Conservation (phyloP, 768 basidiomycete genomes). For the Tulasnella calospora region DNA sequence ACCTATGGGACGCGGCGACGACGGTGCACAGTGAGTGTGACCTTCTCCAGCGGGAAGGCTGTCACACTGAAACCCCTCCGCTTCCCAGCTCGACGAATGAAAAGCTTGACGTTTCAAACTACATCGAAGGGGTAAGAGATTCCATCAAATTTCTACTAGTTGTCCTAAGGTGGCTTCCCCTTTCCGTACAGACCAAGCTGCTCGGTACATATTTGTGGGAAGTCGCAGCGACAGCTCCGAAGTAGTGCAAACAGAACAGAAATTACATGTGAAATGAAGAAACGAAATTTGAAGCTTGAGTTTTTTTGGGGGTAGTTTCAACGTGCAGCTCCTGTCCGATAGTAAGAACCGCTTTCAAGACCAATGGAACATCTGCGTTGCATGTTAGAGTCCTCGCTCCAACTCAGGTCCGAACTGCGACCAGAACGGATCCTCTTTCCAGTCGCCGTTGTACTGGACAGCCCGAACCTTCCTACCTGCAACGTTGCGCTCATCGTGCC, state of each 20-base stretch:
- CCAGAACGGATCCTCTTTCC: conserved; percentile 17
- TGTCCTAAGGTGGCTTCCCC: neutral
- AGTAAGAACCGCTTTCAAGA: neutral
- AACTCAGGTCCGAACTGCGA: neutral
- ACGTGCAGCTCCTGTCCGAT: neutral
- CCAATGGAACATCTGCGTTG: neutral
- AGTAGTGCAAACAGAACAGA: neutral
- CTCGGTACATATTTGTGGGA: conserved; percentile 80
- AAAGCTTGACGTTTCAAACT: conserved; percentile 88
- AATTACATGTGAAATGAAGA: neutral
- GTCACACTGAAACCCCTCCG: neutral
- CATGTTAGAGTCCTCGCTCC: neutral
- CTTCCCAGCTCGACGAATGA: conserved; percentile 77
- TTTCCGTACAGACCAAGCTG: conserved; percentile 54
- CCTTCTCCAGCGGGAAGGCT: neutral
- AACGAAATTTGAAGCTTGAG: neutral
- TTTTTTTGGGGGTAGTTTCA: neutral
- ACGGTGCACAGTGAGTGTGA: conserved; percentile 77
- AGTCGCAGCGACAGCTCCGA: conserved; percentile 40
- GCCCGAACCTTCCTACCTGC: conserved; percentile 31
- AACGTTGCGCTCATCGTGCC: conserved; percentile 9
- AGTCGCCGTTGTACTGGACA: conserved; percentile 20
- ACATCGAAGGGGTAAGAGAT: conserved; percentile 67
- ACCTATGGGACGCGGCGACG: conserved; percentile 91
- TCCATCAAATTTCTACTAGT: neutral